A percentile compares a stretch with the other conserved stretches of the same genome.
phyloP scores from a whole-genome alignment of 2,329 filamentous ascomycete species.

The Thermomyces lanuginosus region DNA sequence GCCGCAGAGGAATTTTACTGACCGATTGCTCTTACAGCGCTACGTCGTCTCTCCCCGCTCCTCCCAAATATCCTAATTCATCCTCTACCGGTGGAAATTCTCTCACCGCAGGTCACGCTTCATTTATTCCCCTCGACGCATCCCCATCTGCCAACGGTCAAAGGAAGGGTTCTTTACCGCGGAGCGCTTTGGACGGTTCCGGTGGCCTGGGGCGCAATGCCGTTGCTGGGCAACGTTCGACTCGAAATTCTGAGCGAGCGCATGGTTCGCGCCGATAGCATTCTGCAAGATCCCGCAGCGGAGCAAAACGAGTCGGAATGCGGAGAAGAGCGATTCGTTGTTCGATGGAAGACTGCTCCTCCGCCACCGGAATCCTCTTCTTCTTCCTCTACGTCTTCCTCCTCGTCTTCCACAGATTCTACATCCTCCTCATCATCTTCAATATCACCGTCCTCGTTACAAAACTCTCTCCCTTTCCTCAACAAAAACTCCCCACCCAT shows the following conservation, averaged over 20 bases:
- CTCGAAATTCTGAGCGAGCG: slow-evolving; percentile 80
- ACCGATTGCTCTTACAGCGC: slow-evolving; percentile 25
- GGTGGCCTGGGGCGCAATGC: slow-evolving; percentile 85
- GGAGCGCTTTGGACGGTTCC: slow-evolving; percentile 93
- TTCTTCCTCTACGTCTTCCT: slow-evolving; percentile 5
- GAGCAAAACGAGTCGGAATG: too few relatives aligned
- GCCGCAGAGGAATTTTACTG: neutral
- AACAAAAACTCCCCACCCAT: slow-evolving; percentile 24
- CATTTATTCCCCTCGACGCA: slow-evolving; percentile 48
- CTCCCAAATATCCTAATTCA: slow-evolving; percentile 45
- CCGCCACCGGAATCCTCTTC: slow-evolving; percentile 10
- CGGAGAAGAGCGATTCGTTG: slow-evolving; percentile 64
- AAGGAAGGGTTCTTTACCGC: slow-evolving; percentile 75
- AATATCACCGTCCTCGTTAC: slow-evolving; percentile 5
- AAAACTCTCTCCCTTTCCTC: slow-evolving; percentile 8
- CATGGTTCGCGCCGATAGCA: slow-evolving; percentile 52
- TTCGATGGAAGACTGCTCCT: slow-evolving; percentile 63
- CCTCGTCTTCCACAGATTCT: slow-evolving; percentile 4
- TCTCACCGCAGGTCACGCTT: slow-evolving; percentile 45
- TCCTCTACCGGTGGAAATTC: slow-evolving; percentile 44
- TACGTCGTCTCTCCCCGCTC: slow-evolving; percentile 44
- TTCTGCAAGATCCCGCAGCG: too few relatives aligned
- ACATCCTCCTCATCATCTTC: slow-evolving; percentile 6
- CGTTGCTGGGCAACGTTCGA: slow-evolving; percentile 76
- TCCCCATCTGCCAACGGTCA: slow-evolving; percentile 67